Base-by-base conservation (phyloP, 179 eudicot species). In the Beta corolliflora region DNA sequence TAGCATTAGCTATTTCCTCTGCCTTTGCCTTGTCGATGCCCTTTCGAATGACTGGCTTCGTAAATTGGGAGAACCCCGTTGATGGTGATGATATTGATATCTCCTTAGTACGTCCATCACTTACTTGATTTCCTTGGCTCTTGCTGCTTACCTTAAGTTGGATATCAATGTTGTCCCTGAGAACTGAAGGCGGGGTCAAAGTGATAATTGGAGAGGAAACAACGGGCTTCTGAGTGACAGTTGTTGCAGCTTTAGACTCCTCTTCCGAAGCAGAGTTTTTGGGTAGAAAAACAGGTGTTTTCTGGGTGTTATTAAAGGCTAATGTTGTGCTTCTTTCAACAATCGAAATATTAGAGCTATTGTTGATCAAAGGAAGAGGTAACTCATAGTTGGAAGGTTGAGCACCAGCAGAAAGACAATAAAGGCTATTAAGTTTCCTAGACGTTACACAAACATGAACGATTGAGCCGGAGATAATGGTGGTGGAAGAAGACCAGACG, bases 381-480 rank as follows among this genome's bases (percentile, higher is more conserved):
- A 87, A 60, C 14, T 77, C 82, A 23, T 72, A 59, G 77, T 63
- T 60, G 8, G 90, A 0, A 5, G 85, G 90, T 54, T 91, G 91
- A 48, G 93, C 55, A 5, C 91, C 93, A 14, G 91, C 91, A 9
- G 93, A 88, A 60, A 93, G 85, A 77, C 97, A 93, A 15, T 91
- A 90, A 41, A 86, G 92, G 67, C 84, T 86, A 81, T 76, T 83
- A 81, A 93, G 92, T 80, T 85, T 91, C 60, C 95, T 80, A 16
- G 95, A 90, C 3, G 95, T 87, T 2, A 93, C 84, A 23, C 97
- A 93, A 14, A 93, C 86, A 68, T 91, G 95, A 73, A 93, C 87
- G 15, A 89, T 80, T 56, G 92, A 82, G 45, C 93, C 91, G 2
- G 95, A 86, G 48, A 92, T 87, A n/a, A 89, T 78, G 25, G 93